Evolutionary conservation across 2,329 filamentous ascomycete species (phyloP).

Genomic region (Sclerotinia borealis): DNA sequence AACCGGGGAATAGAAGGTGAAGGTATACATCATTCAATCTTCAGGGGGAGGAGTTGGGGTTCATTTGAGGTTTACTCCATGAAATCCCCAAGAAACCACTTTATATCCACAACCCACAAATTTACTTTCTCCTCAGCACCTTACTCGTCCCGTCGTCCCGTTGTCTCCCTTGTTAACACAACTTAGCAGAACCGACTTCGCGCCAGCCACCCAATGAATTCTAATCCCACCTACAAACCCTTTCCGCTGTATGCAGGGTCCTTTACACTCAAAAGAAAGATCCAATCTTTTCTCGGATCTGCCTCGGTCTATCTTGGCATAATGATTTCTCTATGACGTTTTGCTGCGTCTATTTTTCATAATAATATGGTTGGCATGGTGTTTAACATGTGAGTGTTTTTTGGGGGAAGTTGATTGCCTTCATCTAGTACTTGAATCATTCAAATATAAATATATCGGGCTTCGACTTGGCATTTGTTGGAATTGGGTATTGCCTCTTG

Average conservation of each 20-base stretch:
- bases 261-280: neutral
- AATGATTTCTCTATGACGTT: constrained; percentile 1
- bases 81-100: constrained; percentile 3
- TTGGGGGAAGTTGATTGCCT: neutral
- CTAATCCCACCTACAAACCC: constrained; percentile 4
- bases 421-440: neutral
- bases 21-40: neutral
- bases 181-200: neutral
- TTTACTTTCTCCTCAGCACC: neutral
- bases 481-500: neutral
- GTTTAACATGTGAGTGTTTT: neutral
- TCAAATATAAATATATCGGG: neutral
- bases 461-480: neutral
- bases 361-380: neutral
- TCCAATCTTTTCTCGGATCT: constrained; percentile 9
- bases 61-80: neutral
- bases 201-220: constrained; percentile 5
- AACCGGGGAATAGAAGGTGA: neutral
- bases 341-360: neutral
- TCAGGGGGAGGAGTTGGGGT: neutral
- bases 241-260: constrained; percentile 13
- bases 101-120: neutral
- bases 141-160: neutral
- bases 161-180: neutral
- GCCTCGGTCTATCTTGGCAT: constrained; percentile 10